Percentiles rank a stretch among this genome's conserved stretches.
phyloP scores from a whole-genome alignment of 208 protist species.

The Trypanosoma platydactyli region DNA sequence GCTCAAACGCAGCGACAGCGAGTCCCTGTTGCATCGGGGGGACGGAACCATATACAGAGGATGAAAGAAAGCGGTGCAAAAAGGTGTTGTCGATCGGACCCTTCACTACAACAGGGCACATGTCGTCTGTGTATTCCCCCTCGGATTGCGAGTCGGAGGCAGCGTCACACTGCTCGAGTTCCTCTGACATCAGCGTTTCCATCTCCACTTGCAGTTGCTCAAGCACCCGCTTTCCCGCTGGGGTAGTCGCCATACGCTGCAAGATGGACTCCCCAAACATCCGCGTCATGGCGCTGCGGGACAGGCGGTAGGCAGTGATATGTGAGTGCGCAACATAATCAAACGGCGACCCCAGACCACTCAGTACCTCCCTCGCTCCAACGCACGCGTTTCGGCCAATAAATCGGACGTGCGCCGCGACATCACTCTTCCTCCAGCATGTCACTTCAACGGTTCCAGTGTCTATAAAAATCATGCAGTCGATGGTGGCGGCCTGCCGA shows the following conservation, averaged over 20 bases:
- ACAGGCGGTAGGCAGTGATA: neutral
- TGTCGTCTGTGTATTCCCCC: conserved; percentile 11
- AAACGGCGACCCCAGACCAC: neutral
- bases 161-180: neutral
- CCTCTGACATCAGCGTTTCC: neutral
- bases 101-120: conserved; percentile 18
- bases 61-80: conserved; percentile 10
- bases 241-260: neutral
- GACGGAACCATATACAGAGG: neutral
- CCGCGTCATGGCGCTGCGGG: neutral
- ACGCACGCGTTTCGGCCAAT: conserved; percentile 11
- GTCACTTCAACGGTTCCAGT: conserved; percentile 14
- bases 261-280: neutral
- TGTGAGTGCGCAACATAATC: conserved; percentile 7
- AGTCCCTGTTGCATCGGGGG: conserved; percentile 15
- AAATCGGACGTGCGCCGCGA: conserved; percentile 6
- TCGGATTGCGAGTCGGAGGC: conserved; percentile 8
- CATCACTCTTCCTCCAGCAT: neutral
- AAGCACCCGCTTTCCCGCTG: neutral
- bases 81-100: conserved; percentile 1
- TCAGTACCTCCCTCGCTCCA: conserved; percentile 4
- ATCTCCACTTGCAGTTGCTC: neutral
- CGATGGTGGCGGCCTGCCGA: neutral
- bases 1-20: conserved; percentile 13
- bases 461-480: conserved; percentile 12